phyloP scores from a whole-genome alignment of 2,329 filamentous ascomycete species.

The Dothideomycetes sp. region DNA sequence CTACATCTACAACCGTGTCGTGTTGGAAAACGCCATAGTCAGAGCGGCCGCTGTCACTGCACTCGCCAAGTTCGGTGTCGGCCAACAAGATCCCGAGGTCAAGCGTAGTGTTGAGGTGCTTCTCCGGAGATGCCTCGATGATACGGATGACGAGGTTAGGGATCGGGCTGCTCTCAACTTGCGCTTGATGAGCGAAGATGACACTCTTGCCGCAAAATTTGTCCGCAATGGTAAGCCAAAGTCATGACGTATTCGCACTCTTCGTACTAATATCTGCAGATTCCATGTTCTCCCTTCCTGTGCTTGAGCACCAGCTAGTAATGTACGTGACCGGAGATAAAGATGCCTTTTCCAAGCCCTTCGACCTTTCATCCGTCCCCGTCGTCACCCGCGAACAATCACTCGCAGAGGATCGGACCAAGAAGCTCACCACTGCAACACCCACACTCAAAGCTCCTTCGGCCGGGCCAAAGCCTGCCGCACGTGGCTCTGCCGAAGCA shows the following conservation, averaged over 20 bases:
- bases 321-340: slow-evolving; percentile 94
- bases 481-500: slow-evolving; percentile 63
- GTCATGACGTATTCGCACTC: not conserved
- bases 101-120: slow-evolving; percentile 92
- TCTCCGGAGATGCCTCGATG: slow-evolving; percentile 85
- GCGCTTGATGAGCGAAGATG: slow-evolving; percentile 72
- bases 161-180: slow-evolving; percentile 91
- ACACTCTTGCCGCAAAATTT: slow-evolving; percentile 74
- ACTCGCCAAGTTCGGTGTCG: slow-evolving; percentile 91
- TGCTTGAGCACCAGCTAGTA: slow-evolving; percentile 93
- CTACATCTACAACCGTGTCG: slow-evolving; percentile 98
- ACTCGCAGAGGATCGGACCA: slow-evolving; percentile 87
- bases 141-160: slow-evolving; percentile 94
- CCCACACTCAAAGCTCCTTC: slow-evolving; percentile 91
- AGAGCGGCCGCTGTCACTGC: slow-evolving; percentile 91
- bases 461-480: slow-evolving; percentile 62
- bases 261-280: slow-evolving; percentile 34
- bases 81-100: slow-evolving; percentile 90
- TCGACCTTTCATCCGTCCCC: slow-evolving; percentile 84
- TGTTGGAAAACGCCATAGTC: slow-evolving; percentile 92
- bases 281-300: slow-evolving; percentile 87
- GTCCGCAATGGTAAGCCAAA: slow-evolving; percentile 70
- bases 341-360: slow-evolving; percentile 70
- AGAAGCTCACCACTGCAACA: slow-evolving; percentile 89
- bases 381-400: slow-evolving; percentile 93